phyloP scores from a whole-genome alignment of 805 yeast species.

The Metschnikowia santaceciliae region DNA sequence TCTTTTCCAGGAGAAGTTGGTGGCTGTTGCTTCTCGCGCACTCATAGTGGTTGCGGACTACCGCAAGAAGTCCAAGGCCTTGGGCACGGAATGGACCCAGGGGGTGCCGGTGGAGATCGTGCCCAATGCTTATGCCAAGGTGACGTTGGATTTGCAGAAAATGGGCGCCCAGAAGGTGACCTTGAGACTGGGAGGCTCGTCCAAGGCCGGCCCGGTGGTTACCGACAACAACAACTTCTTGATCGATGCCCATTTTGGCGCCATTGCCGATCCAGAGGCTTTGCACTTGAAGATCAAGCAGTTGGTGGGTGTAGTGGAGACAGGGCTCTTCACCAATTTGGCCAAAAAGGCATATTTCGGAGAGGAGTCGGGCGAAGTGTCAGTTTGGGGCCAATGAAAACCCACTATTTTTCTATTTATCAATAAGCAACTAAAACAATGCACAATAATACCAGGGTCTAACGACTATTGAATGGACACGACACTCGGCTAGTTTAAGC shows the following conservation, averaged over 20 bases:
- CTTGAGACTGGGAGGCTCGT: constrained; percentile 81
- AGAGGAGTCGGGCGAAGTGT: constrained; percentile 62
- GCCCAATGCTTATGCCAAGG: constrained; percentile 80
- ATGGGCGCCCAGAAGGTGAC: constrained; percentile 63
- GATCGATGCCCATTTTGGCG: constrained; percentile 90
- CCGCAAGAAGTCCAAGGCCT: constrained; percentile 68
- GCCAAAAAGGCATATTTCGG: constrained; percentile 88
- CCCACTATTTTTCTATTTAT: too few relatives aligned
- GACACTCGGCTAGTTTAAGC: too few relatives aligned
- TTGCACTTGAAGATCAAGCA: constrained; percentile 67
- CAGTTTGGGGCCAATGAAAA: constrained; percentile 9
- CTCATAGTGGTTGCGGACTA: constrained; percentile 91
- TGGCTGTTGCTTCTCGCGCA: constrained; percentile 71
- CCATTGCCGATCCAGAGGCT: constrained; percentile 45
- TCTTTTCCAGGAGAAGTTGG: constrained; percentile 91
- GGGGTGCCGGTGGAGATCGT: constrained; percentile 97
- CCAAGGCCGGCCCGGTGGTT: constrained; percentile 95
- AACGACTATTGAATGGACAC: neutral
- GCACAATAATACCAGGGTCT: neutral
- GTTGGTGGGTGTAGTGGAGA: constrained; percentile 92
- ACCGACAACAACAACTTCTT: constrained; percentile 94
- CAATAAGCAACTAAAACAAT: neutral
- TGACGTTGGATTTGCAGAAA: constrained; percentile 53
- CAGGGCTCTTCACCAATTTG: constrained; percentile 78
- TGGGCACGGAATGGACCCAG: constrained; percentile 81